Conservation (phyloP, 768 basidiomycete genomes). For the Rhodotorula diobovata region DNA sequence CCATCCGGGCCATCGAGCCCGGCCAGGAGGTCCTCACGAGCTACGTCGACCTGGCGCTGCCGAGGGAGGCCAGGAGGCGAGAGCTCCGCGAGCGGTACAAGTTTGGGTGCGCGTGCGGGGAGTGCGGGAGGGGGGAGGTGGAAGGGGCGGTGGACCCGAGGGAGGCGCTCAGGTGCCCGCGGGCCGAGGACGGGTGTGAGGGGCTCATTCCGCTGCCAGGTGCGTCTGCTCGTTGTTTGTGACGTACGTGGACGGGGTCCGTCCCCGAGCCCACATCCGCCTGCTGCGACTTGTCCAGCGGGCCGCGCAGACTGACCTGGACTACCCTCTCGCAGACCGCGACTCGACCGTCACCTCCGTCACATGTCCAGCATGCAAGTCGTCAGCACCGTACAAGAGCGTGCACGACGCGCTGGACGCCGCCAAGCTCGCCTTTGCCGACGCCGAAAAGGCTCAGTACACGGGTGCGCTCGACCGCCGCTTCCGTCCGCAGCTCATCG, state of each 20-base stretch:
- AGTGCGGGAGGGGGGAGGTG: conserved; percentile 13
- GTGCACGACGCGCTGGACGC: conserved; percentile 2
- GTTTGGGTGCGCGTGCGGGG: conserved; percentile 65
- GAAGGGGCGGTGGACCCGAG: conserved; percentile 57
- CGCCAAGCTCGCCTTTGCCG: neutral
- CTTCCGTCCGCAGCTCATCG: no score
- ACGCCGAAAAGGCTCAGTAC: conserved; percentile 22
- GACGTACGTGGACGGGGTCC: no score
- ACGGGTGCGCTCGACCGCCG: no score
- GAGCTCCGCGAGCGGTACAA: conserved; percentile 68
- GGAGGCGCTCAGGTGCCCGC: conserved; percentile 59
- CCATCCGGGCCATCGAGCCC: conserved; percentile 59
- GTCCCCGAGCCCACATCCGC: neutral
- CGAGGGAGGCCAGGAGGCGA: conserved; percentile 56
- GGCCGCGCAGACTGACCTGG: neutral
- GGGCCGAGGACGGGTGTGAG: conserved; percentile 11
- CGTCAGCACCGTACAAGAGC: neutral
- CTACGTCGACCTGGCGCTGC: conserved; percentile 79
- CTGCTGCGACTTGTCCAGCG: neutral
- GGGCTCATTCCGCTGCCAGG: conserved; percentile 18
- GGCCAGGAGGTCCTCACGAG: conserved; percentile 78
- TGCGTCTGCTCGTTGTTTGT: neutral
- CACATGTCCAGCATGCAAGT: neutral
- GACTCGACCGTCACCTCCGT: neutral
- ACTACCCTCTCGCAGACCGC: neutral